Conservation (phyloP, 2,329 filamentous ascomycete species). For the Bretziella fagacearum region DNA sequence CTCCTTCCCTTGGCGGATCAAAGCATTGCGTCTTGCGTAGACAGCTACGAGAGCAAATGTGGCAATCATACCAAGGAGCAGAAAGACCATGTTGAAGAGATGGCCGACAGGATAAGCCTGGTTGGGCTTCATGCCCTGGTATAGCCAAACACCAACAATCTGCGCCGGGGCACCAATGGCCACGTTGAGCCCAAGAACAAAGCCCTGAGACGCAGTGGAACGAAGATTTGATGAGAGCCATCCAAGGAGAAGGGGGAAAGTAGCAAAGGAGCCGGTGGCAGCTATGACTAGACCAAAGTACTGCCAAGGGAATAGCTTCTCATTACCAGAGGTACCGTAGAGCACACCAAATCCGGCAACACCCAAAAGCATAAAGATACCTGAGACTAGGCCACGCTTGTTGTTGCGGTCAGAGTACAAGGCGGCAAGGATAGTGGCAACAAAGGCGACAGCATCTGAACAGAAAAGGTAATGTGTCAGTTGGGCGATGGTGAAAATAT, state of each 20-base stretch:
- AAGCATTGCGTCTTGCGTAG: not conserved
- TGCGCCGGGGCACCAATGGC: conserved; percentile 51
- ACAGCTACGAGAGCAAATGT: not conserved
- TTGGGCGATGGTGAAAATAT: not conserved
- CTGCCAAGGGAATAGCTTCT: conserved; percentile 25
- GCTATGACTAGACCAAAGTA: conserved; percentile 47
- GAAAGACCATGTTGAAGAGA: conserved; percentile 42
- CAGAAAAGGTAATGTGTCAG: not conserved
- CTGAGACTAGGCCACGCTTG: conserved; percentile 30
- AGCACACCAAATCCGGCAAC: conserved; percentile 40
- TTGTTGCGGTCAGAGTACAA: conserved; percentile 49
- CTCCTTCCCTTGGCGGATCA: not conserved
- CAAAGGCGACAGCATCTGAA: conserved; percentile 5
- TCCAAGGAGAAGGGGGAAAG: conserved; percentile 52
- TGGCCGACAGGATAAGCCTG: conserved; percentile 39
- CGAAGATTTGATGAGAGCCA: conserved; percentile 54
- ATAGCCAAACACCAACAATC: conserved; percentile 45
- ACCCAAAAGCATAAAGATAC: conserved; percentile 27
- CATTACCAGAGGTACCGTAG: conserved; percentile 41
- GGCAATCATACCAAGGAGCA: conserved; percentile 33
- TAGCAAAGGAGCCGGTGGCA: conserved; percentile 47
- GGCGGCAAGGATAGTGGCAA: conserved; percentile 24
- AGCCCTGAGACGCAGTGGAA: conserved; percentile 45
- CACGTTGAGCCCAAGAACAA: conserved; percentile 56
- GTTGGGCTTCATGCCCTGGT: conserved; percentile 43